Conservation (phyloP, 208 protist genomes). For the Naegleria gruberi region DNA sequence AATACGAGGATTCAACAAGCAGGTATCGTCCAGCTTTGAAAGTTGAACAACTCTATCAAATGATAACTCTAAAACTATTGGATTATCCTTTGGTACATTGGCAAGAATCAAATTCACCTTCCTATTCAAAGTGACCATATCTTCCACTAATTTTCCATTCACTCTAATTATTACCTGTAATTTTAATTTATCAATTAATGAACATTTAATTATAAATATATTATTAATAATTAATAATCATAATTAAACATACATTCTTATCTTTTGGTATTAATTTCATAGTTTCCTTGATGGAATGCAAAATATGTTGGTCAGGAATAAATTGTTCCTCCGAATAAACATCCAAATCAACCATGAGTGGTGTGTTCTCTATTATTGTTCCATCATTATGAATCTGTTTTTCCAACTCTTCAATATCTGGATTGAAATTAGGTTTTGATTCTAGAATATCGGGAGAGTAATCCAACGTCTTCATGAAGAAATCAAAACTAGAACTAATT, state of each 20-base stretch:
- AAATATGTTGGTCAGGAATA: background rate
- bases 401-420: slow-evolving; percentile 18
- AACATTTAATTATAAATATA: background rate
- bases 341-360: background rate
- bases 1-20: background rate
- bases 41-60: background rate
- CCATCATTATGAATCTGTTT: background rate
- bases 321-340: background rate
- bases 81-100: background rate
- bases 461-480: background rate
- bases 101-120: background rate
- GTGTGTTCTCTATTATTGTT: background rate
- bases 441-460: background rate
- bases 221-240: too few species aligned
- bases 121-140: background rate
- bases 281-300: background rate
- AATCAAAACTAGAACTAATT: background rate
- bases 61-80: background rate
- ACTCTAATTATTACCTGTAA: background rate
- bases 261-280: background rate
- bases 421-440: background rate
- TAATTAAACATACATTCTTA: background rate
- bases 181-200: too few species aligned
- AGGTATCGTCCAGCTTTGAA: background rate
- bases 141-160: background rate